Base-by-base conservation (phyloP, 1,284 basidiomycete genomes). In the Boletus mariae region DNA sequence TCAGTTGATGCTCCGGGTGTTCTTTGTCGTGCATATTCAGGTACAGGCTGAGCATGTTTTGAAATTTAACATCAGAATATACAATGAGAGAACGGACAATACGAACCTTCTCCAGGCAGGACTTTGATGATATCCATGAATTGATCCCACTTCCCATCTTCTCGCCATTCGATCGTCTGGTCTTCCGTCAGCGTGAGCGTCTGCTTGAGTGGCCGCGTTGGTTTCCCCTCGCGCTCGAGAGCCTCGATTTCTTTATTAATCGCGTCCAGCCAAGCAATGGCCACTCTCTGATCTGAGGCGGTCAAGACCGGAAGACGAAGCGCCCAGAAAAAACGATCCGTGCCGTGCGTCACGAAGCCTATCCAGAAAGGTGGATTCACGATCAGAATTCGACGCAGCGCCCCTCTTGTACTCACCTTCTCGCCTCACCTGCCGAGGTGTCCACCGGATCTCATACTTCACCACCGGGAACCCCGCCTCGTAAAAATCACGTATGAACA, bases 341-440 rank as follows among this genome's bases (percentile, higher is more conserved):
- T 79, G 2, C 73, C 85, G 61, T 91, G 88, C 0, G 86, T 86
- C 5, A 89, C 83, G 50, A 82, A 80, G 1, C 83, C 85, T 87
- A 53, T 12, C 2, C 20, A 20, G 23, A 11, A 9, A 20, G 20
- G 20, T 20, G 20, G 20, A 20, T 20, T 20, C 20, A 20, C 20
- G 20, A n/a, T 32, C 31, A 32, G 11, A 32, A 32, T 32, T 11
- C 10, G 31, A 60, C 75, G 70, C 13, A 80, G 64, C 6, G 76
- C 71, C 73, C 80, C 28, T 7, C 23, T 28, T 17, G 23, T 7
- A 60, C 74, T 58, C 60, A 83, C 85, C 87, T 57, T 76, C 66
- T 3, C 75, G 70, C 13, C 81, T 74, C 52, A 71, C 57, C 53
- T 83, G 76, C 63, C 85, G 81, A 0, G 85, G 85, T 0, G 80